Evolutionary conservation across 805 yeast species (phyloP).

Genomic region (Candida germanica): DNA sequence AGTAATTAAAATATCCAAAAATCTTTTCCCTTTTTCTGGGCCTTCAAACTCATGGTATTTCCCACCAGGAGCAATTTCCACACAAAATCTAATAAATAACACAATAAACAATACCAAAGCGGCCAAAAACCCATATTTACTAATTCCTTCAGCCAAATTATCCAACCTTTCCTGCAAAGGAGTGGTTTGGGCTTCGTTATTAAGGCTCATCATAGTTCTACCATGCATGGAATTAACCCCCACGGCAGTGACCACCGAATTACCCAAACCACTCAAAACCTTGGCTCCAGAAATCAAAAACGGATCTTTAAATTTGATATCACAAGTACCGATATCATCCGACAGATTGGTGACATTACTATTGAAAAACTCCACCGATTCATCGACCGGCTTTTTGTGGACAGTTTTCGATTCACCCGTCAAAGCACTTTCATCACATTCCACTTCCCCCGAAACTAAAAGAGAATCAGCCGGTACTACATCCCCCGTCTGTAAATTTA

Average conservation of each 20-base stretch:
- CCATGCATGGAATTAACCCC: slow-evolving; percentile 91
- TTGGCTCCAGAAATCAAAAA: slow-evolving; percentile 90
- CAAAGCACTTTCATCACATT: slow-evolving; percentile 87
- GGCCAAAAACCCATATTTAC: slow-evolving; percentile 88
- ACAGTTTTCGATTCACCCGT: slow-evolving; percentile 94
- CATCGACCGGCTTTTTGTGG: slow-evolving; percentile 57
- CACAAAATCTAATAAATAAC: slow-evolving; percentile 71
- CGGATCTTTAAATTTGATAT: slow-evolving; percentile 60
- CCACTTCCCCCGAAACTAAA: slow-evolving; percentile 68
- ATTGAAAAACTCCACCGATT: slow-evolving; percentile 20
- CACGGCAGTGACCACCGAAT: slow-evolving; percentile 83
- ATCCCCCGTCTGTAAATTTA: slow-evolving; percentile 88
- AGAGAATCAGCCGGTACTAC: slow-evolving; percentile 87
- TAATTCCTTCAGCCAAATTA: slow-evolving; percentile 84
- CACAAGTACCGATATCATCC: slow-evolving; percentile 41
- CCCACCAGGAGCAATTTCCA: slow-evolving; percentile 54
- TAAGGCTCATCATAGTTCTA: slow-evolving; percentile 78
- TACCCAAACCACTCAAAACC: slow-evolving; percentile 80
- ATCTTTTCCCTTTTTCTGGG: slow-evolving; percentile 79
- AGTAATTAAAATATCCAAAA: slow-evolving; percentile 82
- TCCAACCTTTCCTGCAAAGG: slow-evolving; percentile 85
- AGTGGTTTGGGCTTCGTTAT: slow-evolving; percentile 75
- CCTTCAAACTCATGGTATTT: slow-evolving; percentile 43
- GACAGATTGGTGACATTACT: slow-evolving; percentile 20
- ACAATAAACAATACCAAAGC: slow-evolving; percentile 80